phyloP scores from a whole-genome alignment of 768 basidiomycete species.

The Grammothele lineata region DNA sequence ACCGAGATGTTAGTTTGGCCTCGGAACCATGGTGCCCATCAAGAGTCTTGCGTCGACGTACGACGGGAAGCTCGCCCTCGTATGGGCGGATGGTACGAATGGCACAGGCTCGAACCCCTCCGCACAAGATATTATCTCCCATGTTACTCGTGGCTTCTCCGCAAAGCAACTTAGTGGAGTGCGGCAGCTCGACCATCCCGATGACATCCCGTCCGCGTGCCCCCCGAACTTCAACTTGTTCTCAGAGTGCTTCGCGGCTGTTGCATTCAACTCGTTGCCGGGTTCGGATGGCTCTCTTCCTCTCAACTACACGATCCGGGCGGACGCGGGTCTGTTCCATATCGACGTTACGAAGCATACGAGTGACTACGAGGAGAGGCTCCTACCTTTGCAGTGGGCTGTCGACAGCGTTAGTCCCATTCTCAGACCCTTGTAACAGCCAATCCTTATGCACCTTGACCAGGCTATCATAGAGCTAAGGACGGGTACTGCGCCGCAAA shows the following conservation, averaged over 20 bases:
- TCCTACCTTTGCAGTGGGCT: constrained; percentile 75
- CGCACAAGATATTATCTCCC: constrained; percentile 55
- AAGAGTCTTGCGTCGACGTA: constrained; percentile 44
- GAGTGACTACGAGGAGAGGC: constrained; percentile 63
- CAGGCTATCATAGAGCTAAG: constrained; percentile 71
- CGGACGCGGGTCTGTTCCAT: constrained; percentile 58
- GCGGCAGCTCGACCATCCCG: constrained; percentile 40
- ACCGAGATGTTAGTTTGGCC: constrained; percentile 45
- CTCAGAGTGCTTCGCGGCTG: constrained; percentile 66
- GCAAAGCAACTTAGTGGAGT: constrained; percentile 44
- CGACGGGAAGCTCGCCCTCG: constrained; percentile 45
- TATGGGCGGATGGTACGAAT: constrained; percentile 70
- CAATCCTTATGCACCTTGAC: background rate
- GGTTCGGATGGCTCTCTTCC: constrained; percentile 18
- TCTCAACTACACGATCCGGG: constrained; percentile 66
- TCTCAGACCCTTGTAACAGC: background rate
- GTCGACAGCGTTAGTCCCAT: constrained; percentile 53
- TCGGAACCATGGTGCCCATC: constrained; percentile 55
- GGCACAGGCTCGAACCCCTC: constrained; percentile 46
- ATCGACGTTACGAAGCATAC: constrained; percentile 63
- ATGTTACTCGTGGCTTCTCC: constrained; percentile 50
- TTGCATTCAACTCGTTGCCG: constrained; percentile 60
- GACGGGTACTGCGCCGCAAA: constrained; percentile 50
- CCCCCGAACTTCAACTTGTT: constrained; percentile 70
- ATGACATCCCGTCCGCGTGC: constrained; percentile 52